phyloP scores from a whole-genome alignment of 257 asterid species.

The Mentha longifolia region DNA sequence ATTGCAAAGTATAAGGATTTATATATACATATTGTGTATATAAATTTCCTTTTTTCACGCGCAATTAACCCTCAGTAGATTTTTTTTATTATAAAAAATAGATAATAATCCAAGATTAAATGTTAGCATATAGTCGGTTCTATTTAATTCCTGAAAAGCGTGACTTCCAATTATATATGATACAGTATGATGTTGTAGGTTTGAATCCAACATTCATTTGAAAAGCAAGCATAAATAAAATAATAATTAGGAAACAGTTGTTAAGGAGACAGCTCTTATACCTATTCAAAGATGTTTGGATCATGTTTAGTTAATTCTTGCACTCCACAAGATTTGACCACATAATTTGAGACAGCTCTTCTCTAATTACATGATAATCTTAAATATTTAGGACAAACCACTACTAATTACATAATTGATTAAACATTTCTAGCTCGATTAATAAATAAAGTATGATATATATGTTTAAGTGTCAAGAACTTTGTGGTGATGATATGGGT shows the following conservation, averaged over 20 bases:
- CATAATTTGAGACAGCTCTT: conserved; percentile 26
- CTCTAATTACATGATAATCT: conserved; percentile 41
- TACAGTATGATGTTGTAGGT: neutral
- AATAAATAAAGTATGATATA: conserved; percentile 10
- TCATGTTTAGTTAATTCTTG: conserved; percentile 33
- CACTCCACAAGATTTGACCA: conserved; percentile 31
- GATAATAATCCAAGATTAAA: no score
- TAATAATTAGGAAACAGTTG: neutral
- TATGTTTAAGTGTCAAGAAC: conserved; percentile 38
- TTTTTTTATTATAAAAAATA: no score
- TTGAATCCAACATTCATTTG: conserved; percentile 2
- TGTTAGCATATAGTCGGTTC: neutral
- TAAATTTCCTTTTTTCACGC: no score
- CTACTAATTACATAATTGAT: conserved; percentile 18
- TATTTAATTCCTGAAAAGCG: neutral
- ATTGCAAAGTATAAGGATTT: no score
- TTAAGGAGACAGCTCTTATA: conserved; percentile 18
- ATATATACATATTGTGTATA: no score
- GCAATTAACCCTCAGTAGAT: no score
- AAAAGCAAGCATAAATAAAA: neutral
- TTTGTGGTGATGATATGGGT: conserved; percentile 35
- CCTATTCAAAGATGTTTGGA: conserved; percentile 30
- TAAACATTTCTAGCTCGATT: conserved; percentile 1
- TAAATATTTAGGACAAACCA: conserved; percentile 27
- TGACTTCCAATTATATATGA: neutral